These are phyloP conservation scores for Silene conica DNA, from an alignment of 148 eudicot species.

Conservation along the genomic window DNA sequence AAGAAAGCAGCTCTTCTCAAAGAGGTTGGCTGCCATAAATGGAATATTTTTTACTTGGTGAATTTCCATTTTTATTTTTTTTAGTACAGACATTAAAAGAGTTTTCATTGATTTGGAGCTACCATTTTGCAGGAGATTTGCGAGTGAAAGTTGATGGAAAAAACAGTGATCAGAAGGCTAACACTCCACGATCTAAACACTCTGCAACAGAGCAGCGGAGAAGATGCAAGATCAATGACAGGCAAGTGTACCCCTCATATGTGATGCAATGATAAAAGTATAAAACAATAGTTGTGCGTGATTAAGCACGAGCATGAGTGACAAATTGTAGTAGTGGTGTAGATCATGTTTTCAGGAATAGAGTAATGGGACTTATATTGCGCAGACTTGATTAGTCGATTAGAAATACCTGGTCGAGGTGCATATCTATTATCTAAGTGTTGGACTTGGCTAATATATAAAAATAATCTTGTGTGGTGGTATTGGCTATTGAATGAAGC, in stretches of 20 bases:
- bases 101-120: not conserved
- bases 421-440: not conserved
- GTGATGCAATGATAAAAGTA: not conserved
- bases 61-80: not conserved
- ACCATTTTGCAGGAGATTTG: slow-evolving; percentile 50
- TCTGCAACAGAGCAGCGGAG: slow-evolving; percentile 98
- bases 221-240: slow-evolving; percentile 96
- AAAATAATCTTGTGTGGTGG: too few relatives aligned
- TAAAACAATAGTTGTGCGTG: not conserved
- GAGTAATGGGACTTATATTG: too few relatives aligned
- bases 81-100: not conserved
- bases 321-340: too few relatives aligned
- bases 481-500: too few relatives aligned
- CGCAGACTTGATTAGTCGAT: too few relatives aligned
- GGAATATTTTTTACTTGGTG: too few relatives aligned
- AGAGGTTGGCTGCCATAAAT: slow-evolving; percentile 25
- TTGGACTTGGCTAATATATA: too few relatives aligned
- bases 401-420: not conserved
- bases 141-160: slow-evolving; percentile 64
- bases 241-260: slow-evolving; percentile 46
- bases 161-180: slow-evolving; percentile 70
- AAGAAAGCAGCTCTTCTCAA: slow-evolving; percentile 55
- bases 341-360: too few relatives aligned
- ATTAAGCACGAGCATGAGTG: too few relatives aligned
- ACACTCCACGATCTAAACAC: slow-evolving; percentile 91